A percentile compares a stretch with the other conserved stretches of the same genome.
Conservation (phyloP, 2,329 filamentous ascomycete genomes). For the Scedosporium dehoogii region DNA sequence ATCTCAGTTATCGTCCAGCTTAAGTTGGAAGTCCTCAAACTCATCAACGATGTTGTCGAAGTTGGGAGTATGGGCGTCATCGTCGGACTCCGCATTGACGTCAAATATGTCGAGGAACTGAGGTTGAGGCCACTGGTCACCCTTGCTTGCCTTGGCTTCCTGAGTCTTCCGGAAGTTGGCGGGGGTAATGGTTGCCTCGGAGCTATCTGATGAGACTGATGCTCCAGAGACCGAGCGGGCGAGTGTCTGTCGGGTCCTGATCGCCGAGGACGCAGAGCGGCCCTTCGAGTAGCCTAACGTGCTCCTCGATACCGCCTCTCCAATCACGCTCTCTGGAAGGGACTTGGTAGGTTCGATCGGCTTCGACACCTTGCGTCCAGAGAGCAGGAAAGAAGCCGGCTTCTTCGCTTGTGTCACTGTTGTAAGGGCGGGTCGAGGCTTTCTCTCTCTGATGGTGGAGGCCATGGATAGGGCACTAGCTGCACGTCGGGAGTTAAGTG, state of each 20-base stretch:
- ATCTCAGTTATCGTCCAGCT: constrained; percentile 1
- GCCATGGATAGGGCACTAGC: constrained; percentile 40
- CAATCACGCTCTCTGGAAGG: constrained; percentile 47
- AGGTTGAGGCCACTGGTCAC: constrained; percentile 25
- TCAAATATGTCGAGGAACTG: constrained; percentile 52
- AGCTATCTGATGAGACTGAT: constrained; percentile 1
- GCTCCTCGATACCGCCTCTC: constrained; percentile 59
- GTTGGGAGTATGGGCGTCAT: constrained; percentile 18
- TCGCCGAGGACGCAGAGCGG: constrained; percentile 41
- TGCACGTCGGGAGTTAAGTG: constrained; percentile 37
- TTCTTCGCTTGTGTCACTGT: neutral
- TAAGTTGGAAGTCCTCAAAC: constrained; percentile 47
- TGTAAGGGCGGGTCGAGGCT: constrained; percentile 18
- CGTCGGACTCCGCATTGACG: constrained; percentile 33
- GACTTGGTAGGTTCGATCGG: constrained; percentile 32
- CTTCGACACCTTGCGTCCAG: constrained; percentile 21
- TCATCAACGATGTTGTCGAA: constrained; percentile 33
- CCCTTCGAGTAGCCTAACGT: constrained; percentile 83
- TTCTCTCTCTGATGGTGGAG: constrained; percentile 14
- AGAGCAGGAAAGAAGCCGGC: constrained; percentile 15
- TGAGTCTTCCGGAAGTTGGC: constrained; percentile 5
- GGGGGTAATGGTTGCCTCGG: constrained; percentile 4
- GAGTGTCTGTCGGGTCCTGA: constrained; percentile 13
- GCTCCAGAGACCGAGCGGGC: constrained; percentile 1
- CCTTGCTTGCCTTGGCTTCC: neutral